A percentile compares a stretch with the other conserved stretches of the same genome.
Evolutionary conservation across 345 rosid species (phyloP).

Genomic region (Arabis alpina): DNA sequence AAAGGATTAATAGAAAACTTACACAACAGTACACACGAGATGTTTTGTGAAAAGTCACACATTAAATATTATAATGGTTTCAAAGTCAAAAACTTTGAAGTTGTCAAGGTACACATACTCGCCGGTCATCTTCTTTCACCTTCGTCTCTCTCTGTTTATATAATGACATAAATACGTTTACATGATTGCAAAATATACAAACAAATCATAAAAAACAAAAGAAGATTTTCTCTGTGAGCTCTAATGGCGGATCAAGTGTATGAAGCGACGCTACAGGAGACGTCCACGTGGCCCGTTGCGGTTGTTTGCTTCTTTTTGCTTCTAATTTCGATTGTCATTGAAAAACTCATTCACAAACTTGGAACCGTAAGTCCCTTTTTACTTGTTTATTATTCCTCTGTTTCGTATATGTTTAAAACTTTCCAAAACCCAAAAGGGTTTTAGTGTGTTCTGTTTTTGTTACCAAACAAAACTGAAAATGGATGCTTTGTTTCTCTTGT

Average conservation of each 20-base stretch:
- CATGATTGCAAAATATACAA: not conserved
- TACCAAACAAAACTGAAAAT: constrained; percentile 5
- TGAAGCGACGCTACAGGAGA: constrained; percentile 52
- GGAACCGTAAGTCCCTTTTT: constrained; percentile 37
- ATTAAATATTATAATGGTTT: not conserved
- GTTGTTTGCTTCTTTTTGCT: constrained; percentile 71
- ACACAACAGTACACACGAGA: not conserved
- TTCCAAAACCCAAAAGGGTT: not conserved
- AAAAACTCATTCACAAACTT: constrained; percentile 54
- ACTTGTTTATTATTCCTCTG: constrained; percentile 6
- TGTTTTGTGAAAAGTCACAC: constrained; percentile 8
- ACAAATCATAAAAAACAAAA: not conserved
- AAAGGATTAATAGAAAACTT: too few relatives aligned
- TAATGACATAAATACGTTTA: not conserved
- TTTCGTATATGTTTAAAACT: not conserved
- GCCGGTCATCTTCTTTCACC: constrained; percentile 35
- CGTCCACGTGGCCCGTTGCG: constrained; percentile 92
- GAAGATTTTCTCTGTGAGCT: constrained; percentile 14
- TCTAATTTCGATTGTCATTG: constrained; percentile 54
- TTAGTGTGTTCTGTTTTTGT: constrained; percentile 18
- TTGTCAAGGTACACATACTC: constrained; percentile 22
- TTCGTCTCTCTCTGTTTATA: constrained; percentile 35
- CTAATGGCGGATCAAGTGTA: constrained; percentile 30
- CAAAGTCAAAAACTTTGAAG: constrained; percentile 34
- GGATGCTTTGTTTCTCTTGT: constrained; percentile 13